Conservation (phyloP, 2,329 filamentous ascomycete genomes). For the Ceratocystis lukuohia region DNA sequence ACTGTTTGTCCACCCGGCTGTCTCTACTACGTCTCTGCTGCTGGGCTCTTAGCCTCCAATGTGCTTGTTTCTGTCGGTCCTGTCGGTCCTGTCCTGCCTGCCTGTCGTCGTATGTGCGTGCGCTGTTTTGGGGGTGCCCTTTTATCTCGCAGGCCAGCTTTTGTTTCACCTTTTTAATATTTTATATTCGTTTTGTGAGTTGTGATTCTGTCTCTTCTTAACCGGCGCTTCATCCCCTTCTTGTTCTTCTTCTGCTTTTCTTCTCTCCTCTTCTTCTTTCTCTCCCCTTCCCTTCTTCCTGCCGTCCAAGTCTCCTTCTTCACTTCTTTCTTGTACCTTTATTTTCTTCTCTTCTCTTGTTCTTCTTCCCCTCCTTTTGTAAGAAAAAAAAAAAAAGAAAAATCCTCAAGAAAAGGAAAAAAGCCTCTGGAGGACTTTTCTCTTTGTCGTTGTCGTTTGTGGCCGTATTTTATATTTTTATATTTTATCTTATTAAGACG, state of each 20-base stretch:
- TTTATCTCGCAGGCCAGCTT: not conserved
- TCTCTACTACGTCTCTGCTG: not conserved
- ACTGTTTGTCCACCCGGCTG: no score
- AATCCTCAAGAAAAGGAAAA: not conserved
- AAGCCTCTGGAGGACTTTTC: slow-evolving; percentile 7
- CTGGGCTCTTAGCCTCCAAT: not conserved
- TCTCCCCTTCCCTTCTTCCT: slow-evolving; percentile 5
- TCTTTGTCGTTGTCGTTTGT: not conserved
- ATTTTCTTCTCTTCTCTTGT: slow-evolving; percentile 13
- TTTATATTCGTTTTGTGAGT: no score
- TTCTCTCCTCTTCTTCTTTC: slow-evolving; percentile 4
- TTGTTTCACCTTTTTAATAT: not conserved
- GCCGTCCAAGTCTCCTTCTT: not conserved
- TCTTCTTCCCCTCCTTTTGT: not conserved
- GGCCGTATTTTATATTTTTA: not conserved
- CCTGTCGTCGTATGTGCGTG: not conserved
- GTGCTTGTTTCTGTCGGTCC: not conserved
- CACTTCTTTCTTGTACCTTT: slow-evolving; percentile 11
- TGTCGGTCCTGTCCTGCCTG: not conserved
- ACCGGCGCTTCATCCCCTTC: not conserved
- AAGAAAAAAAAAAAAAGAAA: no score
- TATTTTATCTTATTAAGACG: not conserved
- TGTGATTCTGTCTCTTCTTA: not conserved
- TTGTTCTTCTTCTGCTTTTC: slow-evolving; percentile 2
- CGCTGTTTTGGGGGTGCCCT: not conserved